Conservation (phyloP, 2,329 filamentous ascomycete species). For the Thielaviopsis cerberus region DNA sequence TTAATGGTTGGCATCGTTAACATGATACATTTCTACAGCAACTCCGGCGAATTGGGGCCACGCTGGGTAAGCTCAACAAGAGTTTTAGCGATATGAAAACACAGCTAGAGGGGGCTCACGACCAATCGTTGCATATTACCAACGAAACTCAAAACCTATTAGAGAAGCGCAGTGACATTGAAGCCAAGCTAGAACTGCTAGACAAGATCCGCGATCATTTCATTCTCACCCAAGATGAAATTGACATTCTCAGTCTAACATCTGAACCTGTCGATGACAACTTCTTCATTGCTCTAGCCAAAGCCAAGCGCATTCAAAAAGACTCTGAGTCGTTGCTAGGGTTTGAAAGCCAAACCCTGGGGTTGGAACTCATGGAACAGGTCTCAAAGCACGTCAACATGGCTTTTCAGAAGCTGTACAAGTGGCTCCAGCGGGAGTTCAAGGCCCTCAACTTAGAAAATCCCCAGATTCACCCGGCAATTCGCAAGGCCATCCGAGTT, state of each 20-base stretch:
- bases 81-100: conserved; percentile 65
- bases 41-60: conserved; percentile 65
- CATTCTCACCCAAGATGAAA: conserved; percentile 62
- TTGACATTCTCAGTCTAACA: conserved; percentile 54
- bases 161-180: conserved; percentile 51
- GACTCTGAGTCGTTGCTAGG: conserved; percentile 82
- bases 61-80: conserved; percentile 59
- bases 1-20: background rate
- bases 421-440: conserved; percentile 88
- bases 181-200: conserved; percentile 63
- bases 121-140: conserved; percentile 54
- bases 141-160: conserved; percentile 61
- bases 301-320: conserved; percentile 70
- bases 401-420: conserved; percentile 87
- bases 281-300: conserved; percentile 61
- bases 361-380: conserved; percentile 79
- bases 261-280: conserved; percentile 67
- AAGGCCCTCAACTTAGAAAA: conserved; percentile 85
- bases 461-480: conserved; percentile 71
- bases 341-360: conserved; percentile 73
- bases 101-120: conserved; percentile 57
- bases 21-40: conserved; percentile 35
- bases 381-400: conserved; percentile 71
- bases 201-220: conserved; percentile 67
- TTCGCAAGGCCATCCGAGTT: conserved; percentile 67